Base-by-base conservation (phyloP, 2,329 filamentous ascomycete genomes). In the Fusarium dlaminii region DNA sequence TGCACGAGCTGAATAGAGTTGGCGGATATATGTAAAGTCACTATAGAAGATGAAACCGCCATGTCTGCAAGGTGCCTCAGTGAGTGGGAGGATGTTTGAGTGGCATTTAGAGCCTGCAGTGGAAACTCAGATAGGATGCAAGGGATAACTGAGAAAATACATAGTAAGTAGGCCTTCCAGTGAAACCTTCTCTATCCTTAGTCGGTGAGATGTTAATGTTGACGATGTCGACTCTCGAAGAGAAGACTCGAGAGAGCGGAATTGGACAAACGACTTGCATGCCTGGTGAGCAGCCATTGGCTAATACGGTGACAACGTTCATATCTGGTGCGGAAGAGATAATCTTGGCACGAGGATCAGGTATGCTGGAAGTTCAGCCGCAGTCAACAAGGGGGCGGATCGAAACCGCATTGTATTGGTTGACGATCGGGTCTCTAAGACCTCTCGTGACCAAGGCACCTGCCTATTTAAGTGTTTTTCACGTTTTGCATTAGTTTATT, bases 1-100 rank as follows among this genome's bases (percentile, higher is more conserved):
- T 74, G 72, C 74, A 70, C 66, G 68, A 75, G 75, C 75, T 78
- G 75, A 75, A 67, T 15, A 68, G 37, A 56, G 29, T 48, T 58
- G 59, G 62, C 62, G 49, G 69, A 54, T 71, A 40, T 52, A 49
- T 18, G 40, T 39, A 65, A 71, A 52, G 52, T 58, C 75, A 73
- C 68, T 64, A 68, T 66, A 46, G 17, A 18, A 63, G 51, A 58
- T 62, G 55, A 76, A 76, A 77, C 63, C 58, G 59, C 69, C 62
- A 69, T 72, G 29, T 51, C 58, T 65, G 60, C 62, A 63, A 49
- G 56, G 34, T 29, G 36, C 17, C n/a, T 48, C 9, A 7, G 11
- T 15, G 9, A 7, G 37, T 17, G 27, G 48, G 18, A 30, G 14
- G 37, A 18, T 13, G 17, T 4, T 27, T 58, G 39, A 24, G 15